phyloP scores from a whole-genome alignment of 202 grass and related monocot genomes.

The Saccharum hybrid region DNA sequence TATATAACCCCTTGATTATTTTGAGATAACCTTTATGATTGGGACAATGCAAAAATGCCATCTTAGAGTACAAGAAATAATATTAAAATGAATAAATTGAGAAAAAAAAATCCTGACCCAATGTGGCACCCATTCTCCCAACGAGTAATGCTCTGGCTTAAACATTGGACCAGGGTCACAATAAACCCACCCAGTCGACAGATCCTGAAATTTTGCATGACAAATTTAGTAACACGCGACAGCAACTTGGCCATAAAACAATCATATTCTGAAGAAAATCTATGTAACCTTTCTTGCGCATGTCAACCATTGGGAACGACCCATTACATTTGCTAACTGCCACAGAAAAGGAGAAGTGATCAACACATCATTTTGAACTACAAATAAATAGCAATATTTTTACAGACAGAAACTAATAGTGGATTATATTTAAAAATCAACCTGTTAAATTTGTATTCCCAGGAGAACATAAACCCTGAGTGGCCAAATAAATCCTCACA shows the following conservation, averaged over 20 bases:
- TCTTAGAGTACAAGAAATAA: constrained; percentile 11
- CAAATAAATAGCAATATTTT: not conserved
- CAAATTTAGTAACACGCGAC: constrained; percentile 44
- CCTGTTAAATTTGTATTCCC: not conserved
- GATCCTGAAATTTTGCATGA: constrained; percentile 63
- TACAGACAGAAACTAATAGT: constrained; percentile 12
- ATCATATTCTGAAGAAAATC: constrained; percentile 38
- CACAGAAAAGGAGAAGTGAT: constrained; percentile 9
- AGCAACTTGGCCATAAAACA: constrained; percentile 35
- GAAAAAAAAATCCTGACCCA: constrained; percentile 58
- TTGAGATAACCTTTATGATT: constrained; percentile 1
- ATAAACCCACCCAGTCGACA: constrained; percentile 88
- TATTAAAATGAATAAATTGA: constrained; percentile 27
- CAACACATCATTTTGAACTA: constrained; percentile 19
- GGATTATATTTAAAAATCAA: constrained; percentile 23
- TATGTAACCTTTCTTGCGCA: constrained; percentile 84
- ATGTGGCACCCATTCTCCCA: constrained; percentile 62
- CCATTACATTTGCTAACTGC: constrained; percentile 94
- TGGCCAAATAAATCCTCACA: not conserved
- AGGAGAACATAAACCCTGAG: constrained; percentile 16
- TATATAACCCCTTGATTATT: not conserved
- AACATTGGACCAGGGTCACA: constrained; percentile 92
- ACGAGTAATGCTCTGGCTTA: constrained; percentile 70
- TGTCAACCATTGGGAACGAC: constrained; percentile 79
- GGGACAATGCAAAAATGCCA: constrained; percentile 20